Conservation (phyloP, 805 yeast genomes). For the Candida jianshihensis region DNA sequence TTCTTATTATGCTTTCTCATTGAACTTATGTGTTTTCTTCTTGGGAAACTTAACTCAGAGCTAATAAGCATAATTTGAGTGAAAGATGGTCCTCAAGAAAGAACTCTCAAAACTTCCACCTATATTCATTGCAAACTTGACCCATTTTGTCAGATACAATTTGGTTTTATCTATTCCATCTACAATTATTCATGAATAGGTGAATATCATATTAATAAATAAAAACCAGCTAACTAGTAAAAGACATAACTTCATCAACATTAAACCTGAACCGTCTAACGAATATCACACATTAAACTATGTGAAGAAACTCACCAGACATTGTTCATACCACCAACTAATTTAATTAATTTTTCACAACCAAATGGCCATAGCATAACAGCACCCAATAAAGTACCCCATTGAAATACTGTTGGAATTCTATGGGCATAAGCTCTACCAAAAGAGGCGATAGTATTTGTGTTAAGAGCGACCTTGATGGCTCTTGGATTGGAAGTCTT, state of each 20-base stretch:
- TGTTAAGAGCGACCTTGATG: conserved; percentile 15
- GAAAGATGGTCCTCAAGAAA: too few relatives aligned
- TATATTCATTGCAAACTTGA: too few relatives aligned
- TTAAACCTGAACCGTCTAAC: too few relatives aligned
- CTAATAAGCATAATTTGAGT: too few relatives aligned
- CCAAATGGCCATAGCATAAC: conserved; percentile 19
- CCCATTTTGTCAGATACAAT: too few relatives aligned
- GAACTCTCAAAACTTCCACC: too few relatives aligned
- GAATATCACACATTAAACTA: not conserved
- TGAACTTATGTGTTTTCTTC: too few relatives aligned
- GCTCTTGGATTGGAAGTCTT: conserved; percentile 15
- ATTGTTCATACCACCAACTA: conserved; percentile 3
- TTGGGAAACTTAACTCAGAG: too few relatives aligned
- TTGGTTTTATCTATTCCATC: too few relatives aligned
- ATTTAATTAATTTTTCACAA: conserved; percentile 8
- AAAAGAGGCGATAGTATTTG: conserved; percentile 7
- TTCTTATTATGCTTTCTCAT: too few relatives aligned
- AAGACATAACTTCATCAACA: conserved; percentile 1
- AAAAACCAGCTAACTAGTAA: not conserved
- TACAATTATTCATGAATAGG: too few relatives aligned
- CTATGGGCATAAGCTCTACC: conserved; percentile 12
- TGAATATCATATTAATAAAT: too few relatives aligned
- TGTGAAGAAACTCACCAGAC: not conserved
- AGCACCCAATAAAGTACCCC: conserved; percentile 16
- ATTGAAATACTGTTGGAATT: conserved; percentile 16